Base-by-base conservation (phyloP, 495 filamentous ascomycete species). In the Endocarpon pusillum region DNA sequence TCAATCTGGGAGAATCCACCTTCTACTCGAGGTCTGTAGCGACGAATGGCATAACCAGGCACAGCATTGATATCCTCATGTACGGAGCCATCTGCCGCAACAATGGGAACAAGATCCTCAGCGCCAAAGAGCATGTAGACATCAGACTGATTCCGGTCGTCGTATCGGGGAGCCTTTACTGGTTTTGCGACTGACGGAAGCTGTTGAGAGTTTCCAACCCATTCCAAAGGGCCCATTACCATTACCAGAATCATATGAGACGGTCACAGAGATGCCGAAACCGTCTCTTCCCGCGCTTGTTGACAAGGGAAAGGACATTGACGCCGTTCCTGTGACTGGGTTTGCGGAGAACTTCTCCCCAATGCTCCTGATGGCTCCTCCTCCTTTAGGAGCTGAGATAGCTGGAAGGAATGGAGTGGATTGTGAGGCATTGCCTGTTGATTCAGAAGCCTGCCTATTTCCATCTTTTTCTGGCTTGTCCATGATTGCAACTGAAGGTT, bases 171-270 rank as follows among this genome's bases (percentile, higher is more conserved):
- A 3, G 0, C 42, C 42, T 3, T 42, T 41, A n/a, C 23, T 12
- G 3, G 52, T 54, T 36, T 47, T 51, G 4, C 57, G 40, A 1
- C 39, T 38, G 22, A 61, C 49, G 4, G 18, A 11, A 0, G 24
- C 12, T 9, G 54, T 3, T 3, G 16, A 22, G 7, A 53, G 21
- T 3, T 36, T n/a, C 57, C 57, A 61, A 0, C 57, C 56, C 6
- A 54, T 28, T 1, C 57, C 57, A 34, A 57, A 57, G 5, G 43
- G 31, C 7, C 57, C 44, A 34, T 58, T 58, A 1, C 51, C 49
- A 11, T 1, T 6, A 10, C 52, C 46, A 11, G 47, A 51, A 16
- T 45, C 21, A 35, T 60, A 60, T 6, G 9, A 3, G 1, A 60
- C 39, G 0, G n/a, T 18, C 3, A 57, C 22, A 4, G 16, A 6